Evolutionary conservation across 768 basidiomycete genomes (phyloP).

Genomic region (Russula abietina): DNA sequence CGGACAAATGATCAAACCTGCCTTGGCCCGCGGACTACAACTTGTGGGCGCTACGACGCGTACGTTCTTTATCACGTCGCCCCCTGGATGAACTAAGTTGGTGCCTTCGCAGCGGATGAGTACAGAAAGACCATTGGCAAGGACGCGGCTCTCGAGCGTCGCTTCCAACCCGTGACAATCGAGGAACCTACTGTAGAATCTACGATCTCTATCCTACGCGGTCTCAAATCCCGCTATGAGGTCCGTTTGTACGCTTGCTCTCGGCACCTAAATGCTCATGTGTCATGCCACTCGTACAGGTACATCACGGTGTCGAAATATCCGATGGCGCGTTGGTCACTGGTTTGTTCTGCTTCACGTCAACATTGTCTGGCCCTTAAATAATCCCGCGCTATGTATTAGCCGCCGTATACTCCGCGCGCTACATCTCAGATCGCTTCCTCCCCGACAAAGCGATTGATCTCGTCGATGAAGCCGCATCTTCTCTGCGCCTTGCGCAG

Average conservation of each 20-base stretch:
- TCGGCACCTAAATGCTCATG: not conserved
- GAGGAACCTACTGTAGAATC: slow-evolving; percentile 84
- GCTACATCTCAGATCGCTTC: slow-evolving; percentile 83
- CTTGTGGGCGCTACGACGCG: slow-evolving; percentile 89
- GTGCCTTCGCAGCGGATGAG: slow-evolving; percentile 55
- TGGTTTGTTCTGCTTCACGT: slow-evolving; percentile 37
- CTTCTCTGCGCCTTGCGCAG: slow-evolving; percentile 78
- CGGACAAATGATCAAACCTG: slow-evolving; percentile 90
- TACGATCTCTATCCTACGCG: slow-evolving; percentile 82
- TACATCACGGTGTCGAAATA: slow-evolving; percentile 91
- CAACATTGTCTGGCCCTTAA: not conserved
- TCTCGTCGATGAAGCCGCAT: slow-evolving; percentile 89
- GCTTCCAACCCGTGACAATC: slow-evolving; percentile 85
- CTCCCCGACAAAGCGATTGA: slow-evolving; percentile 91
- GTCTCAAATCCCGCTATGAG: slow-evolving; percentile 78
- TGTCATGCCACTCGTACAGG: not conserved
- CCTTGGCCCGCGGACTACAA: slow-evolving; percentile 79
- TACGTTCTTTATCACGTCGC: slow-evolving; percentile 34
- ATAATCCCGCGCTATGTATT: not conserved
- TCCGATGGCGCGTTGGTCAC: slow-evolving; percentile 85
- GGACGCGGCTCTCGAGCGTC: slow-evolving; percentile 84
- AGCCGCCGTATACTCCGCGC: slow-evolving; percentile 80
- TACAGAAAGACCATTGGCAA: slow-evolving; percentile 89
- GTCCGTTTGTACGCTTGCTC: slow-evolving; percentile 27
- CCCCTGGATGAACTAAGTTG: not conserved